Evolutionary conservation across 1,284 basidiomycete genomes (phyloP).

Genomic region (Rhodotorula sp.): DNA sequence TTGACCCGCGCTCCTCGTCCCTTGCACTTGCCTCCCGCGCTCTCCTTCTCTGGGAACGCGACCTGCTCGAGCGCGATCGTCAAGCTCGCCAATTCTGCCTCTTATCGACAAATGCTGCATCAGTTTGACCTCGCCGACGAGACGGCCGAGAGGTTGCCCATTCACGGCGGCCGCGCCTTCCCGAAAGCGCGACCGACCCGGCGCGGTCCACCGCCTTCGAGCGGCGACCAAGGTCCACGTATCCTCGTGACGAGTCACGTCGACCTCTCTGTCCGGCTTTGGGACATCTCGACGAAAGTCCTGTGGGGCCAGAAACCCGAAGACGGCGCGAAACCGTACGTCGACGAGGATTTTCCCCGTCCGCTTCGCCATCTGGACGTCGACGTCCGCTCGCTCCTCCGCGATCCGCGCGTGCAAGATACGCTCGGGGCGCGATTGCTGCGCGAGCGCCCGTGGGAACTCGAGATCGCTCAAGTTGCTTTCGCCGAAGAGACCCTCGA

Average conservation of each 20-base stretch:
- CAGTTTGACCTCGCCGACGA: slow-evolving; percentile 48
- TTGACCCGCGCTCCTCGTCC: slow-evolving; percentile 9
- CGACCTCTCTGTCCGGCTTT: slow-evolving; percentile 65
- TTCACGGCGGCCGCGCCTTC: slow-evolving; percentile 42
- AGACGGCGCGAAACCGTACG: slow-evolving; percentile 52
- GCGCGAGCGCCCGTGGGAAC: slow-evolving; percentile 39
- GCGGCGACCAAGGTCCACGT: slow-evolving; percentile 60
- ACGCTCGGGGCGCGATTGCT: slow-evolving; percentile 19
- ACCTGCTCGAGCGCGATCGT: slow-evolving; percentile 37
- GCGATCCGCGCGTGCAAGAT: slow-evolving; percentile 42
- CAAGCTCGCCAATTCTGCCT: slow-evolving; percentile 14
- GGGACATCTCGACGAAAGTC: slow-evolving; percentile 52
- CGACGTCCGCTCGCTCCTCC: slow-evolving; percentile 56
- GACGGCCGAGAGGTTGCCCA: slow-evolving; percentile 47
- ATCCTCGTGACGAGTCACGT: slow-evolving; percentile 65
- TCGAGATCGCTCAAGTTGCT: slow-evolving; percentile 51
- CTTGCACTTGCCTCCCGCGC: slow-evolving; percentile 44
- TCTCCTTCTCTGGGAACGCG: slow-evolving; percentile 46
- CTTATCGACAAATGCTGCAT: slow-evolving; percentile 32
- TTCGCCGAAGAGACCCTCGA: slow-evolving; percentile 64
- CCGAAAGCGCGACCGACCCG: slow-evolving; percentile 45
- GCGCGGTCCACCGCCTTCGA: slow-evolving; percentile 47
- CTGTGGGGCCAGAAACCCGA: slow-evolving; percentile 23
- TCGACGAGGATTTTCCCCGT: slow-evolving; percentile 60
- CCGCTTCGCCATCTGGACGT: slow-evolving; percentile 64